Evolutionary conservation across 163 green algal genomes (phyloP), one percentile per base, ranked within the genome.

Genomic region (Chlamydomonas reinhardtii): DNA sequence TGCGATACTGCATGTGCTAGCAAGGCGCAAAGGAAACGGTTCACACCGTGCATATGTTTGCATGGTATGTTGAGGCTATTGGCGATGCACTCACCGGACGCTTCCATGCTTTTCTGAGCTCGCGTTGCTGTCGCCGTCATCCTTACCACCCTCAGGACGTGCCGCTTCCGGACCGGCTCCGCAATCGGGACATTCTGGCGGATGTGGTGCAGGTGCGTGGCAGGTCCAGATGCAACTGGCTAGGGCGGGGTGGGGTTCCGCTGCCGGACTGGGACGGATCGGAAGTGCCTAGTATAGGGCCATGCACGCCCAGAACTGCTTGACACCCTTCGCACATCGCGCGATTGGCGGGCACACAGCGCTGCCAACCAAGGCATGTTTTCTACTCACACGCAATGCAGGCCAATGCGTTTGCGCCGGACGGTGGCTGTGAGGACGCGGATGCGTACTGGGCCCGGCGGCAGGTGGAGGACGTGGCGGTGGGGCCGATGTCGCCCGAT

Each of bases 371-470:
- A n/a, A n/a, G n/a, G n/a, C n/a, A n/a, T n/a, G n/a, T n/a, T n/a
- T n/a, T n/a, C n/a, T n/a, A n/a, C n/a, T n/a, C n/a, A n/a, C n/a
- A n/a, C n/a, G n/a, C n/a, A n/a, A n/a, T n/a, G 2, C 69, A 85
- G 78, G 78, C 78, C 32, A 77, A 85, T 31, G 66, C 64, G 27
- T 35, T 85, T 14, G 68, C 72, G 78, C 78, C 78, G 15, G 78
- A 85, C 68, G 78, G 78, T 0, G 78, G 48, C 27, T 69, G 31
- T 12, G 78, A 85, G 78, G 78, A 85, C 31, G 78, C 76, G 68
- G 15, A 77, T 32, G 78, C 6, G 31, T 75, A 72, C 68, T 85
- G 78, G 78, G 78, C 78, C 0, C 48, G 78, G 66, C 20, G 48
- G 43, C 37, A 52, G 37, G 64, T 19, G n/a, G 37, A 65, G 37